Conservation (phyloP, 2,329 filamentous ascomycete species). For the Fusarium scirpi region DNA sequence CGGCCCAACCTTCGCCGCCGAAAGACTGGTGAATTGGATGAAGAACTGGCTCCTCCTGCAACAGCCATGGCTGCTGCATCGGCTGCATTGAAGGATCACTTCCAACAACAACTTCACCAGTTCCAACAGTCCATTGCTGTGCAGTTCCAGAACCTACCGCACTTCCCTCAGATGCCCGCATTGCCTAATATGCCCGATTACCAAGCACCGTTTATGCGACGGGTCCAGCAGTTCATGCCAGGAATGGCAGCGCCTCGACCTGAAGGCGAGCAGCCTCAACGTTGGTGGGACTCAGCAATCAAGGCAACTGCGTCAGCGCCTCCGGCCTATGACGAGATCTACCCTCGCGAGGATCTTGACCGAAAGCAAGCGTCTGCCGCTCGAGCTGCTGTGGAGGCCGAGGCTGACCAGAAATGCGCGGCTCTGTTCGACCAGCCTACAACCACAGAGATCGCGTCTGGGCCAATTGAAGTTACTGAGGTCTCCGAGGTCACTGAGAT, state of each 20-base stretch:
- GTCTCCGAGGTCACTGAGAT: constrained; percentile 53
- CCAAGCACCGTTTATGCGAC: constrained; percentile 77
- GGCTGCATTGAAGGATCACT: constrained; percentile 77
- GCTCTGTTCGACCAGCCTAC: constrained; percentile 62
- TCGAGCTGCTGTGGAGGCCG: constrained; percentile 68
- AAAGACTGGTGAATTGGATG: constrained; percentile 51
- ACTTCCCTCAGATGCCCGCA: constrained; percentile 71
- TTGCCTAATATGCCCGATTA: constrained; percentile 75
- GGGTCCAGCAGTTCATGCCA: constrained; percentile 79
- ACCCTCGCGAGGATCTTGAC: constrained; percentile 67
- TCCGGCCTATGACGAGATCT: constrained; percentile 84
- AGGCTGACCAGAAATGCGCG: constrained; percentile 69
- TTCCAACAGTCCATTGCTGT: constrained; percentile 78
- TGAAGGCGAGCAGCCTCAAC: constrained; percentile 55
- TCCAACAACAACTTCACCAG: constrained; percentile 79
- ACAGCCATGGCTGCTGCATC: constrained; percentile 75
- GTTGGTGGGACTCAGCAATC: constrained; percentile 75
- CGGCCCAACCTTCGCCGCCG: constrained; percentile 54
- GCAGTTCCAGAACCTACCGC: constrained; percentile 69
- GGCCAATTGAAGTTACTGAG: constrained; percentile 51
- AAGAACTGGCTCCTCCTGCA: constrained; percentile 64
- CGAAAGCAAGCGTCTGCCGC: constrained; percentile 69
- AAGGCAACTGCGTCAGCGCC: constrained; percentile 66
- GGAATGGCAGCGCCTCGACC: constrained; percentile 67
- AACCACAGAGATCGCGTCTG: constrained; percentile 48